phyloP scores from a whole-genome alignment of 805 yeast species.

The Metschnikowia similis region DNA sequence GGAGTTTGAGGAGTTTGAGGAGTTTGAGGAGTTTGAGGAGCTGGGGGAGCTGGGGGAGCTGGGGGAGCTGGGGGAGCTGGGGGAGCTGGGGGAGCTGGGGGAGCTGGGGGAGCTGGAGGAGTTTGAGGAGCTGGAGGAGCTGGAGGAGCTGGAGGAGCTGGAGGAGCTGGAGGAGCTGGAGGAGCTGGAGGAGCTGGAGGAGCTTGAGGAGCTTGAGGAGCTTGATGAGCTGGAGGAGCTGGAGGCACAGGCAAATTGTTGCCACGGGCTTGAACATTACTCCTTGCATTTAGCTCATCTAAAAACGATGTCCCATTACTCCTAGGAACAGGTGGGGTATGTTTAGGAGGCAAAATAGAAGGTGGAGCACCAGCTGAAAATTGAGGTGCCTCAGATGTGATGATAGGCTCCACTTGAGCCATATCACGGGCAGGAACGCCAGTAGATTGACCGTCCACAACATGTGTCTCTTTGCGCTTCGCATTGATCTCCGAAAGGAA shows the following conservation, averaged over 20 bases:
- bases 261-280: conserved; percentile 2
- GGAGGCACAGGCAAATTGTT: conserved; percentile 20
- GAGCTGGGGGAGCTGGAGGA: conserved; percentile 9
- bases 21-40: neutral
- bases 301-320: conserved; percentile 8
- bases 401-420: neutral
- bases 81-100: neutral
- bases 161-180: conserved; percentile 1
- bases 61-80: conserved; percentile 19
- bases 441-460: conserved; percentile 31
- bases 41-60: conserved; percentile 12
- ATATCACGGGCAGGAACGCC: conserved; percentile 7
- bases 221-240: conserved; percentile 12
- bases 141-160: conserved; percentile 19
- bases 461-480: conserved; percentile 44
- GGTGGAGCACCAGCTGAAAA: conserved; percentile 21
- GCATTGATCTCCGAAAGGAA: conserved; percentile 49
- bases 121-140: conserved; percentile 16
- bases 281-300: conserved; percentile 7
- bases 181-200: conserved; percentile 9
- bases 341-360: conserved; percentile 45
- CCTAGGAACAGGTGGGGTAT: conserved; percentile 20
- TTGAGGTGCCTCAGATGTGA: conserved; percentile 6
- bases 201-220: conserved; percentile 17
- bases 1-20: no score